These are phyloP conservation scores for Fomitopsis schrenkii DNA, from an alignment of 1,284 basidiomycete genomes.

Conservation along the genomic window DNA sequence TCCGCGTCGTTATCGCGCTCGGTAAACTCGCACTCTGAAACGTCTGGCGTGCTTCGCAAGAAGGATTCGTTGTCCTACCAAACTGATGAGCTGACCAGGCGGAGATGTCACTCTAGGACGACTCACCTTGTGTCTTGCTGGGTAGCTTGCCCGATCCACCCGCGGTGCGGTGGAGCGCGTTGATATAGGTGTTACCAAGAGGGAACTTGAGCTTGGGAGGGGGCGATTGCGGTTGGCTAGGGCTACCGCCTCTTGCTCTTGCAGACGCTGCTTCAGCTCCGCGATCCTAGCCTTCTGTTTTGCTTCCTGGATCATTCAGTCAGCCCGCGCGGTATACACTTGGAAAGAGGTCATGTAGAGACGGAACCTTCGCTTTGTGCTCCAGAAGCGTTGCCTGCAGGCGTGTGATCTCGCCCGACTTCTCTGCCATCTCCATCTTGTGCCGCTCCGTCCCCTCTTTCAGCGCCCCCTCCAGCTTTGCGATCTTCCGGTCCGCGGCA, in stretches of 20 bases:
- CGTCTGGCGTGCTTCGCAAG: neutral
- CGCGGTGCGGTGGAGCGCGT: neutral
- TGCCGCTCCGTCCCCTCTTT: too few species aligned
- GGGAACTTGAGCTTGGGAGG: neutral
- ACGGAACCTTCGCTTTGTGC: neutral
- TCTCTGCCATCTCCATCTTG: too few species aligned
- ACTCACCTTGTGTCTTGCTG: too few species aligned
- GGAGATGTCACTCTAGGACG: too few species aligned
- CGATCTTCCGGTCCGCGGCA: too few species aligned
- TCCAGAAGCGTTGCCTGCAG: too few species aligned
- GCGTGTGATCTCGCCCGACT: too few species aligned
- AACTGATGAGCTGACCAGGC: too few species aligned
- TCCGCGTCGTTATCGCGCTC: neutral
- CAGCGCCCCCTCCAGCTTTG: too few species aligned
- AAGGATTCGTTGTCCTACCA: neutral
- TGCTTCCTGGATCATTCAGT: conserved; percentile 8
- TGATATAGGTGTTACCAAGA: too few species aligned
- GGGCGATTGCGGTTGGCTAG: neutral
- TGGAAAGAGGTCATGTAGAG: neutral
- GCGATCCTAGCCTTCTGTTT: conserved; percentile 18
- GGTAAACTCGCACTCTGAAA: neutral
- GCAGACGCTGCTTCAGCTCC: conserved; percentile 9
- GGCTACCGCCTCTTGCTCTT: neutral
- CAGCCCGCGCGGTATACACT: too few species aligned
- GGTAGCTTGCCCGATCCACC: too few species aligned